phyloP scores from a whole-genome alignment of 768 basidiomycete species.

The Hortiboletus flavorubellus region DNA sequence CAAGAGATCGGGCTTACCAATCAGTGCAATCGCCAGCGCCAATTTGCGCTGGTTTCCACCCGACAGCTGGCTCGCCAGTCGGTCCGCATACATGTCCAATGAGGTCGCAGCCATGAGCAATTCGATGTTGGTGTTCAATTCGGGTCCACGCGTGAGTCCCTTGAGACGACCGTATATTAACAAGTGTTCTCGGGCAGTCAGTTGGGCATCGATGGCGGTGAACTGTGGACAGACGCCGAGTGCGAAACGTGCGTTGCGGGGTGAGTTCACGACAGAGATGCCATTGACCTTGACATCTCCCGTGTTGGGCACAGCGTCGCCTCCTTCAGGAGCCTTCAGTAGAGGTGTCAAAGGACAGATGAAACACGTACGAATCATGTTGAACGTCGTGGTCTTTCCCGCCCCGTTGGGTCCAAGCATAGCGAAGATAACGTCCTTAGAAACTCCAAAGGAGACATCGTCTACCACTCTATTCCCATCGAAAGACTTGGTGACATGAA shows the following conservation, averaged over 20 bases:
- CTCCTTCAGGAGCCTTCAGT: constrained; percentile 40
- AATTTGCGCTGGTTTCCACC: constrained; percentile 81
- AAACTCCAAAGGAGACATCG: constrained; percentile 67
- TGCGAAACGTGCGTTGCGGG: constrained; percentile 59
- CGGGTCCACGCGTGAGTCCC: constrained; percentile 50
- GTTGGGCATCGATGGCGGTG: constrained; percentile 74
- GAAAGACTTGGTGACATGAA: constrained; percentile 64
- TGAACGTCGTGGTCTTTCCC: constrained; percentile 80
- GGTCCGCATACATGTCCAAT: constrained; percentile 57
- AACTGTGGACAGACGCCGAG: constrained; percentile 85
- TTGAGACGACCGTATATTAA: constrained; percentile 70
- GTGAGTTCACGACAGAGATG: constrained; percentile 60
- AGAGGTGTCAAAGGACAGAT: background rate
- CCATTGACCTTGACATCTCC: constrained; percentile 71
- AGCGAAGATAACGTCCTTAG: constrained; percentile 62
- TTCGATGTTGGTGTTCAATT: constrained; percentile 52
- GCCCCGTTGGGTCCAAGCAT: constrained; percentile 81
- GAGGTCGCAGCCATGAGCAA: constrained; percentile 57
- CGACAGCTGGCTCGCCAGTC: constrained; percentile 69
- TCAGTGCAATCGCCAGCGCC: constrained; percentile 71
- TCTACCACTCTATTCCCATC: constrained; percentile 59
- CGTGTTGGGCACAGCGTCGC: constrained; percentile 60
- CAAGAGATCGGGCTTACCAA: constrained; percentile 39
- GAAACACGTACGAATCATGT: constrained; percentile 64
- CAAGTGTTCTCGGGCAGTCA: constrained; percentile 77